phyloP scores from a whole-genome alignment of 2,329 filamentous ascomycete species.

The Laburnicola sp. region DNA sequence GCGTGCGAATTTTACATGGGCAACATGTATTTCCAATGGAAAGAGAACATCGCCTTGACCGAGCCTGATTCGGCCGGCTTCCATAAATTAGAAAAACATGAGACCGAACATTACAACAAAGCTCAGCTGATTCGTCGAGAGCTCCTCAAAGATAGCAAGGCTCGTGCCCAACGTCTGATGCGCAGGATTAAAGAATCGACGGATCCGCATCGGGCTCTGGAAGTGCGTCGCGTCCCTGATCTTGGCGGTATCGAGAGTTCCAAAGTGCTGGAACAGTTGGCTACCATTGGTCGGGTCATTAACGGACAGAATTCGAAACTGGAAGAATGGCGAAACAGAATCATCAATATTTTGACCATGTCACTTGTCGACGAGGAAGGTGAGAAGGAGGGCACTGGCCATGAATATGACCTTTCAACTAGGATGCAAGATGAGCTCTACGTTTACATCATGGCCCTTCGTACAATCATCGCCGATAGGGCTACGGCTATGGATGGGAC shows the following conservation, averaged over 20 bases:
- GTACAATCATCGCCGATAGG: conserved; percentile 77
- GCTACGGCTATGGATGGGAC: conserved; percentile 76
- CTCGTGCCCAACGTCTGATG: conserved; percentile 68
- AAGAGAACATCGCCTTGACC: conserved; percentile 67
- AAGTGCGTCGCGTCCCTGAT: conserved; percentile 59
- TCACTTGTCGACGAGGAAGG: conserved; percentile 81
- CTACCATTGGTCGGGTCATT: conserved; percentile 65
- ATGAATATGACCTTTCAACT: conserved; percentile 87
- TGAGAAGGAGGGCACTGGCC: conserved; percentile 74
- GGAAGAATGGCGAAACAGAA: conserved; percentile 72
- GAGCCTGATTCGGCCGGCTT: conserved; percentile 69
- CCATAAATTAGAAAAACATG: conserved; percentile 66
- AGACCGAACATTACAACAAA: conserved; percentile 72
- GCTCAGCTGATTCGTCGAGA: conserved; percentile 79
- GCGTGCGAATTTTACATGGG: conserved; percentile 82
- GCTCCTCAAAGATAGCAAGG: conserved; percentile 64
- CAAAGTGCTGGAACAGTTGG: conserved; percentile 66
- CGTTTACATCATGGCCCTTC: conserved; percentile 78
- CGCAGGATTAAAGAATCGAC: conserved; percentile 48
- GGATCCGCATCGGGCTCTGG: conserved; percentile 27
- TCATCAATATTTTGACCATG: conserved; percentile 70
- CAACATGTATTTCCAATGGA: conserved; percentile 82
- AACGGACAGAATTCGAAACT: conserved; percentile 73
- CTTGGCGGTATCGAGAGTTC: conserved; percentile 73
- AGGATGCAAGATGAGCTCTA: conserved; percentile 87